Percentiles rank a stretch among this genome's conserved stretches.
phyloP scores from a whole-genome alignment of 306 rosid species.

The Cicer pinnatifidum region DNA sequence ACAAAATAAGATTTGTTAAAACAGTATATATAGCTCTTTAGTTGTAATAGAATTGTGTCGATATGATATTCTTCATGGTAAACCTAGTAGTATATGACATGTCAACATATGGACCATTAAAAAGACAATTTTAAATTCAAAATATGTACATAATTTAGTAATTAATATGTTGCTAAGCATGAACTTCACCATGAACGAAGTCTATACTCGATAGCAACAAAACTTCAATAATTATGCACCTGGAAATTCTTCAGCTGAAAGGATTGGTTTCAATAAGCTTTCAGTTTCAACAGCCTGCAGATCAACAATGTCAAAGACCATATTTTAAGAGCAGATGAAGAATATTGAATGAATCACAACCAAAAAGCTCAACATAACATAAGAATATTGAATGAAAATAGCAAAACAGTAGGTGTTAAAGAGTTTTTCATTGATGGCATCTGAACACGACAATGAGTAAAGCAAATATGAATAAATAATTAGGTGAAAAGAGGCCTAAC shows the following conservation, averaged over 20 bases:
- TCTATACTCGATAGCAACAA: slow-evolving; percentile 28
- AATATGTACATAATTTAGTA: slow-evolving; percentile 9
- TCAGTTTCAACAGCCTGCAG: slow-evolving; percentile 86
- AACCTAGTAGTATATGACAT: not conserved
- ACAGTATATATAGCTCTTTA: not conserved
- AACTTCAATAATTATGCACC: slow-evolving; percentile 52
- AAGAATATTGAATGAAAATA: slow-evolving; percentile 23
- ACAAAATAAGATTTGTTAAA: not conserved
- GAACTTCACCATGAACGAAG: not conserved
- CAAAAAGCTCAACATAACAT: not conserved
- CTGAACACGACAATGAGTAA: not conserved
- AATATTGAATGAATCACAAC: slow-evolving; percentile 24
- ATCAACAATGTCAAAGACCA: slow-evolving; percentile 32
- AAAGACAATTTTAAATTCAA: slow-evolving; percentile 1
- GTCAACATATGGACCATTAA: slow-evolving; percentile 2
- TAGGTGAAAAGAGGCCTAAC: not conserved
- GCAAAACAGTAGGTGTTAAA: not conserved
- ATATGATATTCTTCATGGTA: slow-evolving; percentile 7
- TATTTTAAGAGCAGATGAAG: not conserved
- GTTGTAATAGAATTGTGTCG: not conserved
- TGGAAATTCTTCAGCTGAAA: slow-evolving; percentile 80
- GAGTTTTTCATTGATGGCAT: not conserved
- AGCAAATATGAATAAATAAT: not conserved
- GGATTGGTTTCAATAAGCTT: slow-evolving; percentile 72
- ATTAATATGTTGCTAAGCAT: slow-evolving; percentile 13